Base-by-base conservation (phyloP, 2,329 filamentous ascomycete genomes). In the Penicillium sp. region DNA sequence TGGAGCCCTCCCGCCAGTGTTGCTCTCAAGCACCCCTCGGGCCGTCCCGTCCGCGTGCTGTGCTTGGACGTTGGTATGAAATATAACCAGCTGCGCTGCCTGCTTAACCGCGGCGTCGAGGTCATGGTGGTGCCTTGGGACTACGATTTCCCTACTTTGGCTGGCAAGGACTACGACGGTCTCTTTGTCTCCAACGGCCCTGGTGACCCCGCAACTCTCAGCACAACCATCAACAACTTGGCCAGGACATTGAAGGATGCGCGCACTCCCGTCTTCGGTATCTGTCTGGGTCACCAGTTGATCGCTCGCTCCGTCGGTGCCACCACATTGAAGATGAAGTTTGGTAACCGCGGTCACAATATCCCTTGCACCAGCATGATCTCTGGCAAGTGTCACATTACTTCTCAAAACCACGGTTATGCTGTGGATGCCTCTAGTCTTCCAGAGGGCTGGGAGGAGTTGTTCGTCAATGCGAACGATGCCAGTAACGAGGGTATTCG, bases 401-500 rank as follows among this genome's bases (percentile, higher is more conserved):
- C 93, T 36, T 97, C 93, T 8, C 93, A 98, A 72, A 98, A 98
- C 72, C 93, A 98, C 70, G 93, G 93, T 69, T 98, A 85, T 64
- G 93, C 90, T 8, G 93, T 98, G 37, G 89, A 97, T 67, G 78
- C 89, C 4, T 76, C 77, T 48, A 88, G 82, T 25, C 76, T 98
- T 8, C 81, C 87, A 8, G 67, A 79, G 11, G 87, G 84, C 52
- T 98, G 93, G 93, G 82, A 85, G 60, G 93, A 97, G 73, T 81
- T 97, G 8, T 98, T 97, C 59, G 86, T 97, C 64, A 98, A 98
- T 65, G 91, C 93, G 71, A 98, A 98, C 69, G 93, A 98, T 61
- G 88, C 88, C 60, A 96, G 88, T 73, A 98, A 98, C 71, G 93
- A 98, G 75, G 93, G 93, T 73, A 96, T 98, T 65, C 85, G 90